A percentile compares a stretch with the other conserved stretches of the same genome.
Conservation (phyloP, 1,284 basidiomycete genomes). For the Takashimella koratensis region DNA sequence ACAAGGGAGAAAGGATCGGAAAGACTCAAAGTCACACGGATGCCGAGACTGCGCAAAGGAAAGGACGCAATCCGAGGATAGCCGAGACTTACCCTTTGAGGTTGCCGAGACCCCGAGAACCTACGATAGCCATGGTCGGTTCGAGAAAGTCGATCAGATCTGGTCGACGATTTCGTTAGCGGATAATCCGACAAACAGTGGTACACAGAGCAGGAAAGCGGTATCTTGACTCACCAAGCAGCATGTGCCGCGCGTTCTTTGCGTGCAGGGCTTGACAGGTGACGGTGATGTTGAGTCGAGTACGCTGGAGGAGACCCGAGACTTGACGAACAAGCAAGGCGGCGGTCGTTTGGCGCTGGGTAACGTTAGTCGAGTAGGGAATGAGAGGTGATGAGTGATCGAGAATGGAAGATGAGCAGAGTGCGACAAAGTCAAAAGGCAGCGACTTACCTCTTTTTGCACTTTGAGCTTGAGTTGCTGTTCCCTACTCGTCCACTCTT, state of each 20-base stretch:
- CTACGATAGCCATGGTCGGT: constrained; percentile 91
- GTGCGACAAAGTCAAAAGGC: background rate
- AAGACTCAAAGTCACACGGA: too few relatives aligned
- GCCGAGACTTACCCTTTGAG: constrained; percentile 74
- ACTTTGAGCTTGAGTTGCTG: constrained; percentile 69
- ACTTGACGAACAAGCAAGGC: constrained; percentile 85
- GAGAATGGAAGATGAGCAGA: constrained; percentile 3
- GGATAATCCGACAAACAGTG: constrained; percentile 1
- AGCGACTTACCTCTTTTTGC: constrained; percentile 74
- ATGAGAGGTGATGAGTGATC: background rate
- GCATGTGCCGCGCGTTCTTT: constrained; percentile 89
- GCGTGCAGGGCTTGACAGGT: constrained; percentile 94
- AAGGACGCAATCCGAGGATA: too few relatives aligned
- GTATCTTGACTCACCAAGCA: constrained; percentile 66
- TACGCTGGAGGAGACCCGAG: constrained; percentile 83
- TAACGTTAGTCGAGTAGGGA: constrained; percentile 3
- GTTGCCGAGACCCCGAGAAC: constrained; percentile 83
- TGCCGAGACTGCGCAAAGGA: too few relatives aligned
- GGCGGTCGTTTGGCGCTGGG: constrained; percentile 77
- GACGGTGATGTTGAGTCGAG: constrained; percentile 77
- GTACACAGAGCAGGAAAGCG: background rate
- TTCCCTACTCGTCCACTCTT: constrained; percentile 63
- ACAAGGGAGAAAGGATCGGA: too few relatives aligned
- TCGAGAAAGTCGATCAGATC: constrained; percentile 87
- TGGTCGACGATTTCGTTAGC: too few relatives aligned